Base-by-base conservation (phyloP, 345 rosid species). In the Gossypioides kirkii region DNA sequence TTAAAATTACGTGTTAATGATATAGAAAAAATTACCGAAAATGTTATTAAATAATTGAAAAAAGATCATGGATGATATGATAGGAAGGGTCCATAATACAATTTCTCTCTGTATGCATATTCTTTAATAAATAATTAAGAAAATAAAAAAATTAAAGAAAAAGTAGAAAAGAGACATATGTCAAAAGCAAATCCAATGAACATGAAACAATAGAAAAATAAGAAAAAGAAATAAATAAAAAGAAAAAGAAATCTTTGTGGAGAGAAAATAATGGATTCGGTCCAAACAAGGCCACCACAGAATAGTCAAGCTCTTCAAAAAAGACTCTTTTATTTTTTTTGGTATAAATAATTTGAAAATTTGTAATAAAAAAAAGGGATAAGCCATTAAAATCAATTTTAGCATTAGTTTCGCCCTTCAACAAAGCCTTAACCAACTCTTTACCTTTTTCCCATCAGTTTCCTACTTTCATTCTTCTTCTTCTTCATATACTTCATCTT, bases 361-460 rank as follows among this genome's bases (percentile, higher is more conserved):
- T 43, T 42, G 6, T 55, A 7, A 41, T 4, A 22, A 56, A 10
- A 22, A 36, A 65, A 4, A 55, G 17, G 5, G 84, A 80, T 82
- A 77, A 70, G 63, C 88, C 88, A 81, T 86, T 77, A 54, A 54
- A 18, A 10, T 20, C 54, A 81, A 81, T 69, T 76, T 28, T 23
- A 67, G 78, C 88, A 77, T 76, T 79, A 73, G 81, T 81, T 83
- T 77, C 80, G 77, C 81, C 82, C 78, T 68, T 77, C 78, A 78
- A 77, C 75, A 74, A 73, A 70, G 82, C 86, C 72, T 45, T 81
- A 72, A 63, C 70, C 42, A 74, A 67, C 46, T 47, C 69, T 42
- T 23, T 6, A 59, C 49, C 66, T 46, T 10, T 42, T 32, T 32
- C 38, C 76, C 70, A 59, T 43, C 61, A 14, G 76, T 73, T 63